phyloP scores from a whole-genome alignment of 371 early-diverging fungal species.

The Apophysomyces sp. region DNA sequence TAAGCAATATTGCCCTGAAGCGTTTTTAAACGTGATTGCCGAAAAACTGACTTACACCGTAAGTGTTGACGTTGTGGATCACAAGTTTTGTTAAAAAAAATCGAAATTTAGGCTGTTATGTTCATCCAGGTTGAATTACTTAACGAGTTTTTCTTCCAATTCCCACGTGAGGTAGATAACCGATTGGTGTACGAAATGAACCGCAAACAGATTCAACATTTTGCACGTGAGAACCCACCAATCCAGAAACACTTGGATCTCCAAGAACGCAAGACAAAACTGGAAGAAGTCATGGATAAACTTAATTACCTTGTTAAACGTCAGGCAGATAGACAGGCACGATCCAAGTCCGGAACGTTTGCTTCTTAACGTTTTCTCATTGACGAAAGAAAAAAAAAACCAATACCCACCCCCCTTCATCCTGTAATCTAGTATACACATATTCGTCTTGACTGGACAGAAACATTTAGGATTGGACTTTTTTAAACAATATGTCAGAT shows the following conservation, averaged over 20 bases:
- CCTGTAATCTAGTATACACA: neutral
- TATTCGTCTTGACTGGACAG: too few relatives aligned
- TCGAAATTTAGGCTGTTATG: conserved; percentile 71
- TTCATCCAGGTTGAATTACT: conserved; percentile 95
- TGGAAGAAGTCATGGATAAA: conserved; percentile 87
- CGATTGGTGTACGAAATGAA: conserved; percentile 77
- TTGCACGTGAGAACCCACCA: conserved; percentile 89
- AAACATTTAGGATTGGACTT: too few relatives aligned
- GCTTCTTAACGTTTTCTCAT: neutral
- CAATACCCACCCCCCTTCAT: neutral
- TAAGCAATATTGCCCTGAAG: conserved; percentile 92
- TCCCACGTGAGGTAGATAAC: conserved; percentile 93
- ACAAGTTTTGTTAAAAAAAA: neutral
- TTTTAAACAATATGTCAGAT: too few relatives aligned
- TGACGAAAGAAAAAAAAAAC: neutral
- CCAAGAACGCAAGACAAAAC: conserved; percentile 78
- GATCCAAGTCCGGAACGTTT: neutral
- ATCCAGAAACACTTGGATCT: conserved; percentile 83
- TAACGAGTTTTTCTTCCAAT: conserved; percentile 96
- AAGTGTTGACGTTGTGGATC: conserved; percentile 5
- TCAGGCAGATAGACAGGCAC: conserved; percentile 57
- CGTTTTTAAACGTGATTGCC: conserved; percentile 85
- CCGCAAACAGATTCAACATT: conserved; percentile 74
- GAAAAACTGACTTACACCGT: conserved; percentile 90
- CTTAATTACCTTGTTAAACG: conserved; percentile 64